phyloP scores from a whole-genome alignment of 164 flowering plant genomes.

The Dillenia suffruticosa region DNA sequence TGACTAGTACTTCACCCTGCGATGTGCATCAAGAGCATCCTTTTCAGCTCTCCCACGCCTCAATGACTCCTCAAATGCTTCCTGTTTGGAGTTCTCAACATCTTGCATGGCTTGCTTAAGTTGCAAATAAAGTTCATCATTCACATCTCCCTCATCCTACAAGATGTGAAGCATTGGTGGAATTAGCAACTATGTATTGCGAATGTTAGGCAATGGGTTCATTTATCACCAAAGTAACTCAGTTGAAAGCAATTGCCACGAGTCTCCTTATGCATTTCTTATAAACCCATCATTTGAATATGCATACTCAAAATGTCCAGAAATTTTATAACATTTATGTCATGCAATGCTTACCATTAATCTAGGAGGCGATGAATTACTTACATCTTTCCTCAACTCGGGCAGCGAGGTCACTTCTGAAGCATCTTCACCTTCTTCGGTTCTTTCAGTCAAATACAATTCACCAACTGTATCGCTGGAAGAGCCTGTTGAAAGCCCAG shows the following conservation, averaged over 20 bases:
- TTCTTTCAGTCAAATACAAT: constrained; percentile 11
- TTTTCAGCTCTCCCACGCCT: constrained; percentile 66
- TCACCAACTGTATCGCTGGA: constrained; percentile 18
- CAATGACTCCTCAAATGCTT: constrained; percentile 54
- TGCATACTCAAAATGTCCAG: not conserved
- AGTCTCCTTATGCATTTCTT: not conserved
- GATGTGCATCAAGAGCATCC: constrained; percentile 55
- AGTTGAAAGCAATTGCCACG: not conserved
- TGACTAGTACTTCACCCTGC: constrained; percentile 32
- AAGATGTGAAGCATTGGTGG: constrained; percentile 1
- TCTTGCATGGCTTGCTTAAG: constrained; percentile 50
- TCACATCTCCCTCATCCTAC: constrained; percentile 37
- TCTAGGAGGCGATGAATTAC: constrained; percentile 26
- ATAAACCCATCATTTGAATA: not conserved
- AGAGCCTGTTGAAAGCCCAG: constrained; percentile 20
- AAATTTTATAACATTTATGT: not conserved
- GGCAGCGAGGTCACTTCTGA: constrained; percentile 1
- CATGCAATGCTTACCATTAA: constrained; percentile 28
- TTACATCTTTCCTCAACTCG: constrained; percentile 10
- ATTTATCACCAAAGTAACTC: not conserved
- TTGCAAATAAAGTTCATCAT: constrained; percentile 39
- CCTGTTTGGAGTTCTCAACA: constrained; percentile 38
- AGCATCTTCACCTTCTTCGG: constrained; percentile 15
- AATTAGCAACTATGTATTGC: not conserved
- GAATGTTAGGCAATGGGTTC: not conserved